Base-by-base conservation (phyloP, 73 alveolate genomes). In the Paramecium octaurelia region DNA sequence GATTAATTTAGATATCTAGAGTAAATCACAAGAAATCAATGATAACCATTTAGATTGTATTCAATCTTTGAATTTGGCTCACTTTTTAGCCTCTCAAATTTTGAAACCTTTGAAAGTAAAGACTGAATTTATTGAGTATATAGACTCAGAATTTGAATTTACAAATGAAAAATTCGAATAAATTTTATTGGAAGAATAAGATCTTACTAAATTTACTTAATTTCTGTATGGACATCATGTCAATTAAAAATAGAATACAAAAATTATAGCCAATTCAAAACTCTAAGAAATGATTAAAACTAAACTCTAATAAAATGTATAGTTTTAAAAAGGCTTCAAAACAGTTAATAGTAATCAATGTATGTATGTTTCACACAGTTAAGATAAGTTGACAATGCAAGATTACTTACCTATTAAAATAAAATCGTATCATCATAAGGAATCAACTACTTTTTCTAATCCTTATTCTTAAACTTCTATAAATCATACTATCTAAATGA, bases 121-220 rank as follows among this genome's bases (percentile, higher is more conserved):
- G 18, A 1, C 24, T 20, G 91, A 80, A 80, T 80, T 80, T 16
- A 20, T 18, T 31, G 46, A 40, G 20, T 80, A 31, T 9, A 80
- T 80, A 9, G 10, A 6, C 4, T 43, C 21, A 42, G 91, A 80
- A 80, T 80, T 40, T 80, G 70, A 80, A 23, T 43, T 44, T 20
- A 18, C 23, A 20, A 44, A 44, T 44, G 91, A 80, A 48, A 80
- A 80, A 48, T 80, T 44, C 23, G 91, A 80, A 43, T 80, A 80
- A 48, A 24, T 44, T 43, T 10, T 80, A 18, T 23, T 24, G 24
- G 91, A 80, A 46, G 70, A 42, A 9, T 24, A 80, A 12, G 91
- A 80, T 80, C 8, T 80, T 23, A 42, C 24, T 23, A 42, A 80
- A 80, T 80, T 80, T 43, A 42, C 57, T 18, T 6, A 24, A 80